Evolutionary conservation across 2,329 filamentous ascomycete species (phyloP), one percentile per base, ranked within the genome.

Genomic region (Cyclaneusma minus): DNA sequence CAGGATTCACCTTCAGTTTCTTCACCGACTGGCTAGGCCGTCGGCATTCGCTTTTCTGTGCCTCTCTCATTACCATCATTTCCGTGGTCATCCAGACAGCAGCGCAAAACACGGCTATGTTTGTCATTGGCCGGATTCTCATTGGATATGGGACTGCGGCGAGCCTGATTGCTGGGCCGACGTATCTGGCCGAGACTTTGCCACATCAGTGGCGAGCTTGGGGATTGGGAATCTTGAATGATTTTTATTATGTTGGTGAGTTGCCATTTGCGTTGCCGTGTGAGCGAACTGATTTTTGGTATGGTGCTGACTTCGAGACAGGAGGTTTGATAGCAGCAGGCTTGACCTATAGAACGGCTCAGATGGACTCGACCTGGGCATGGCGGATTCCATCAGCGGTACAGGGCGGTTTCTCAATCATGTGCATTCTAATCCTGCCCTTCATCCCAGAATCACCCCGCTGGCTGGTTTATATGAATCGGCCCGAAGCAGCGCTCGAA

Each of bases 121-220:
- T 41, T 25, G 34, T 40, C 9, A 18, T 40, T n/a, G 38, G 35
- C 8, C 27, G 37, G 8, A 35, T 41, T 21, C 15, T 41, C 9
- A 17, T 40, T 10, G 38, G 38, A 3, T 35, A 36, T 20, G 38
- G 38, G 3, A n/a, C 49, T 60, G 12, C n/a, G n/a, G n/a, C n/a
- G n/a, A n/a, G n/a, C n/a, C n/a, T n/a, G n/a, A 50, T 60, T 11
- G 55, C 57, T 2, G 59, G 51, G 2, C 50, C 51, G 1, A 55
- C 62, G 1, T 62, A 61, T 27, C 47, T 68, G 3, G 53, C 55
- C 2, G 64, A 68, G 42, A 57, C 56, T 0, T 58, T 61, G 27
- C 50, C 60, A 1, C 52, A 42, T 32, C 39, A 47, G 7, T 60
- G 52, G 47, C 48, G 58, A n/a, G 54, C 50, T 6, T 58, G 54